A percentile compares a stretch with the other conserved stretches of the same genome.
Conservation (phyloP, 164 flowering plant genomes). For the Cinnamomum chago region DNA sequence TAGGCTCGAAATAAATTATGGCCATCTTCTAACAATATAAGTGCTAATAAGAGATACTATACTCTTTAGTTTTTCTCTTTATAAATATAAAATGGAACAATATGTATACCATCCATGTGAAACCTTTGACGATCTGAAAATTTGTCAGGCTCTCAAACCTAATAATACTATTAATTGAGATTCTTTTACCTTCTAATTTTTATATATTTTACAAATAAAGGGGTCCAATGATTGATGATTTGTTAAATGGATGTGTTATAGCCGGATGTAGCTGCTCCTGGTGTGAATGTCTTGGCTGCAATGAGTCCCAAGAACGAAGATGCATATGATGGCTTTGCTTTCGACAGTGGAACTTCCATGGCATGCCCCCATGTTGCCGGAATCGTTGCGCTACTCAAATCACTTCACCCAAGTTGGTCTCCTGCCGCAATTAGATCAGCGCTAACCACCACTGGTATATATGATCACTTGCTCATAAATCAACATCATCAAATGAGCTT, state of each 20-base stretch:
- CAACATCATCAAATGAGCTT: neutral
- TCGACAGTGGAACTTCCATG: conserved; percentile 48
- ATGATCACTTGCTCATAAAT: neutral
- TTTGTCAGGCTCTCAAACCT: no score
- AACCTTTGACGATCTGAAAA: no score
- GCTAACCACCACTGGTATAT: conserved; percentile 48
- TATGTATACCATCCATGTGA: no score
- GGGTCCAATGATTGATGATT: no score
- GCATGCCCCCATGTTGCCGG: conserved; percentile 49
- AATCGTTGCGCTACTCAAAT: conserved; percentile 43
- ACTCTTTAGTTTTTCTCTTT: no score
- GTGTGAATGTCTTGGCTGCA: conserved; percentile 42
- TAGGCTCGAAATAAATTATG: no score
- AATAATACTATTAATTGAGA: no score
- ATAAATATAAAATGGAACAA: no score
- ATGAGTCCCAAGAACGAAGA: conserved; percentile 1
- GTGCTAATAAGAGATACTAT: no score
- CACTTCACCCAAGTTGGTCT: conserved; percentile 37
- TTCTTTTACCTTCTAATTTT: no score
- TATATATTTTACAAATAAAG: no score
- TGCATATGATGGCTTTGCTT: conserved; percentile 15
- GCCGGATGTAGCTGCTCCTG: conserved; percentile 54
- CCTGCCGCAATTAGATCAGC: conserved; percentile 53
- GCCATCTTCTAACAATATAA: no score
- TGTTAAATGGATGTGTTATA: conserved; percentile 12